phyloP scores from a whole-genome alignment of 2,329 filamentous ascomycete genomes.

The Fusarium nanum region DNA sequence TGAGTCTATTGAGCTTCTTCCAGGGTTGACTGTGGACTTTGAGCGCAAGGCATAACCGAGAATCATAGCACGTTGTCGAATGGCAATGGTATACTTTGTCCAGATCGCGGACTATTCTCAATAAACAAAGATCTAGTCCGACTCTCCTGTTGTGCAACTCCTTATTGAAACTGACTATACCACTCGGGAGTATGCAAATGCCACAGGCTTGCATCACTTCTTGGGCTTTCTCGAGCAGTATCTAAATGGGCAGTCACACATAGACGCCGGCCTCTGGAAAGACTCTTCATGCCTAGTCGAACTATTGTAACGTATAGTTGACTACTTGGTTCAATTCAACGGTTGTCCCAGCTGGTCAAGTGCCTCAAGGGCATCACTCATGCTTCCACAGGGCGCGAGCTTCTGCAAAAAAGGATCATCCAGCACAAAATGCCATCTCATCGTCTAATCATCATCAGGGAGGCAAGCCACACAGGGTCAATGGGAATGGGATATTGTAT shows the following conservation, averaged over 20 bases:
- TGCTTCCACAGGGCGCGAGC: constrained; percentile 40
- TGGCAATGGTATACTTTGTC: too few species aligned
- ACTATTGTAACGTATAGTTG: background rate
- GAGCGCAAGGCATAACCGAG: constrained; percentile 4
- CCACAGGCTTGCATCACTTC: background rate
- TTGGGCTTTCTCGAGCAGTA: background rate
- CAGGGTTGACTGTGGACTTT: constrained; percentile 40
- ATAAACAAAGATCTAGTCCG: background rate
- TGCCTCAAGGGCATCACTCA: constrained; percentile 42
- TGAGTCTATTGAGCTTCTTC: constrained; percentile 38
- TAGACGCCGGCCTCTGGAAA: fast-evolving
- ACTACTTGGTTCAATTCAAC: background rate
- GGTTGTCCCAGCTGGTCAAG: constrained; percentile 43
- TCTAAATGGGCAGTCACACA: background rate
- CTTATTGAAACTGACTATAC: too few species aligned
- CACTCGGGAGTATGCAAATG: too few species aligned
- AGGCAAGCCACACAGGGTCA: background rate
- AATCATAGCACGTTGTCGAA: background rate
- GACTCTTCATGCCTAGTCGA: background rate
- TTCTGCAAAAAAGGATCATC: constrained; percentile 37
- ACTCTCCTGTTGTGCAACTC: too few species aligned
- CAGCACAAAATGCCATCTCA: constrained; percentile 40
- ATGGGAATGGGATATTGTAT: constrained; percentile 4
- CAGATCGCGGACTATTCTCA: too few species aligned
- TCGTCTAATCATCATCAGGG: constrained; percentile 18